Conservation (phyloP, 208 protist species). For the Chromosphaera perkinsii region DNA sequence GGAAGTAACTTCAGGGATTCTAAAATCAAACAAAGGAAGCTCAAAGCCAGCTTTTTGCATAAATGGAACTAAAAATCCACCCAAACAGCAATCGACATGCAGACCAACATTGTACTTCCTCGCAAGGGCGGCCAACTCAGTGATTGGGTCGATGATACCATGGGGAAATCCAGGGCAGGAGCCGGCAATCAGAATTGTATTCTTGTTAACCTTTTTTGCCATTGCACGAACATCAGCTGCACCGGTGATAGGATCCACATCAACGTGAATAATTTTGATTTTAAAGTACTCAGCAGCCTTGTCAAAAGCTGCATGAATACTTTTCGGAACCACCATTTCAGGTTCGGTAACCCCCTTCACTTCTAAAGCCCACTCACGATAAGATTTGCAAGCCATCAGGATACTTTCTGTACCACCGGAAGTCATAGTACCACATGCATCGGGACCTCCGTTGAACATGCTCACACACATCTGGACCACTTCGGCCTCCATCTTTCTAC, state of each 20-base stretch:
- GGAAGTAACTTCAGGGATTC: constrained; percentile 87
- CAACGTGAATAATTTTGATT: constrained; percentile 84
- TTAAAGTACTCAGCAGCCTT: constrained; percentile 91
- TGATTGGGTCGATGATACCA: constrained; percentile 71
- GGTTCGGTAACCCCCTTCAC: constrained; percentile 69
- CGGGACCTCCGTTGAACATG: constrained; percentile 82
- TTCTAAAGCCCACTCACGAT: constrained; percentile 76
- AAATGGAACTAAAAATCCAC: constrained; percentile 93
- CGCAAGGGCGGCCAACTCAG: constrained; percentile 73
- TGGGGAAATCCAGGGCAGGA: constrained; percentile 80
- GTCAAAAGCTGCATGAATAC: constrained; percentile 91
- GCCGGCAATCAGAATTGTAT: constrained; percentile 73
- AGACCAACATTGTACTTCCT: constrained; percentile 76
- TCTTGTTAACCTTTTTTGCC: constrained; percentile 77
- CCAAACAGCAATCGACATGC: constrained; percentile 96
- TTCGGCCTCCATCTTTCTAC: constrained; percentile 94
- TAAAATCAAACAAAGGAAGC: constrained; percentile 79
- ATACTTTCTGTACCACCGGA: constrained; percentile 89
- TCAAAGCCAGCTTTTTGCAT: constrained; percentile 77
- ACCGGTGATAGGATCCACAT: constrained; percentile 62
- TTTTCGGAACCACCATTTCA: constrained; percentile 80
- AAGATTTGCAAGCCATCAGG: constrained; percentile 90
- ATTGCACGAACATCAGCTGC: constrained; percentile 69
- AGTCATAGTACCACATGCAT: constrained; percentile 87
- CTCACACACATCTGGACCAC: constrained; percentile 78